These are phyloP conservation scores for Scutellaria baicalensis DNA, from an alignment of 257 asterid species.

Conservation along the genomic window DNA sequence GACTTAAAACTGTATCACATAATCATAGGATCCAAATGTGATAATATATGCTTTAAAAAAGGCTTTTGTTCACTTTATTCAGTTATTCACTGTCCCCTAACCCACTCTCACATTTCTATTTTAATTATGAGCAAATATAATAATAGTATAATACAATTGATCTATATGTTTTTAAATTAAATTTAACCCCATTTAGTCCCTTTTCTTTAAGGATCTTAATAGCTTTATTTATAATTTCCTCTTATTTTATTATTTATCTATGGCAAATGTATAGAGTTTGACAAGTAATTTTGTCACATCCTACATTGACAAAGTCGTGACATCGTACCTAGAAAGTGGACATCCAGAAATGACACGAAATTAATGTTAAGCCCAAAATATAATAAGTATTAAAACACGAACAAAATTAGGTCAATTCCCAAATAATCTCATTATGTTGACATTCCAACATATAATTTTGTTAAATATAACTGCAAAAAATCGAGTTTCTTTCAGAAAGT, in stretches of 20 bases:
- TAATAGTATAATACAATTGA: no score
- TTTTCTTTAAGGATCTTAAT: no score
- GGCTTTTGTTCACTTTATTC: constrained; percentile 13
- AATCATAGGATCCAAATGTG: constrained; percentile 14
- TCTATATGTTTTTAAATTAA: no score
- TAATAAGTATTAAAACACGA: not conserved
- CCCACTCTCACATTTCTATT: not conserved
- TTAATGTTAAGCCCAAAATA: not conserved
- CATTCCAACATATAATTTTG: no score
- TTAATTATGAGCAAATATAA: not conserved
- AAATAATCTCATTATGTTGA: not conserved
- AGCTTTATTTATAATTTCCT: no score
- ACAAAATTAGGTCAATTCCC: not conserved
- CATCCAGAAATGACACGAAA: not conserved
- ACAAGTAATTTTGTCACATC: not conserved
- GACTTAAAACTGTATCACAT: not conserved
- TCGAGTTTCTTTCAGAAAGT: no score
- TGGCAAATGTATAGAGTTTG: not conserved
- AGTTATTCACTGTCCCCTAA: constrained; percentile 6
- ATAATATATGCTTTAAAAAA: constrained; percentile 5
- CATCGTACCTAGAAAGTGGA: constrained; percentile 6
- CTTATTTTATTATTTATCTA: no score
- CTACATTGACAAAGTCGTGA: not conserved
- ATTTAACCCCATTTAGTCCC: no score
- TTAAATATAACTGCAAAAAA: no score